Conservation (phyloP, 495 filamentous ascomycete species). For the Clohesyomyces aquaticus region DNA sequence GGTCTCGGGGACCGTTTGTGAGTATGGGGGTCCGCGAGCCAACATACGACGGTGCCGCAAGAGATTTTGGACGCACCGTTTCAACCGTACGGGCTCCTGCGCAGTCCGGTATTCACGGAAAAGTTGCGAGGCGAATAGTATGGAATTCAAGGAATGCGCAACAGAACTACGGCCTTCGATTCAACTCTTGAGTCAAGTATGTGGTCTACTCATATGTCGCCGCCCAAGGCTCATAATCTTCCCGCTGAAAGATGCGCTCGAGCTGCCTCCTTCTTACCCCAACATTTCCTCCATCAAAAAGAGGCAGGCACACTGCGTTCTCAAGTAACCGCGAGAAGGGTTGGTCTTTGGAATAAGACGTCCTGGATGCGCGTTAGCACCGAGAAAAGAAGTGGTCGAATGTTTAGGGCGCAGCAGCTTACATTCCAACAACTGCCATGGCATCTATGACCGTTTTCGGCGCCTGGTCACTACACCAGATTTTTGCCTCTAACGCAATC, state of each 20-base stretch:
- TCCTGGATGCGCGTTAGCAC: conserved; percentile 18
- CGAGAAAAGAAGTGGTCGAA: no score
- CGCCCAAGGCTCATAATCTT: conserved; percentile 54
- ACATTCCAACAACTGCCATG: conserved; percentile 56
- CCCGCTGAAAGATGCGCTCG: conserved; percentile 53
- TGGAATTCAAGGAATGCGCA: no score
- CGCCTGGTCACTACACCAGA: conserved; percentile 56
- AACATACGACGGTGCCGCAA: no score
- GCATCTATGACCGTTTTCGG: conserved; percentile 54
- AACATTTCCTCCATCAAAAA: conserved; percentile 62
- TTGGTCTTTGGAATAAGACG: conserved; percentile 50
- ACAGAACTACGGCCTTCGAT: no score
- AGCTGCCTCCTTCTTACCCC: conserved; percentile 57
- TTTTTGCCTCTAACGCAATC: conserved; percentile 56
- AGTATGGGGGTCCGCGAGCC: no score
- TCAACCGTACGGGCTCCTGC: no score
- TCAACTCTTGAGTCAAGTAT: no score
- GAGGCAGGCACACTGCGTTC: conserved; percentile 55
- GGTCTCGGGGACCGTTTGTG: no score
- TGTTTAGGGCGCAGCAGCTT: neutral
- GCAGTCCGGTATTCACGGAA: no score
- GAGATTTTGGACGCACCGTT: no score
- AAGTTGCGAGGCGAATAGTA: no score
- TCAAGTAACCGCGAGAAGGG: conserved; percentile 56
- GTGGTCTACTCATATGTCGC: conserved; percentile 29